Percentiles rank a stretch among this genome's conserved stretches.
Conservation (phyloP, 305 asterid genomes). For the Fraxinus sp. region DNA sequence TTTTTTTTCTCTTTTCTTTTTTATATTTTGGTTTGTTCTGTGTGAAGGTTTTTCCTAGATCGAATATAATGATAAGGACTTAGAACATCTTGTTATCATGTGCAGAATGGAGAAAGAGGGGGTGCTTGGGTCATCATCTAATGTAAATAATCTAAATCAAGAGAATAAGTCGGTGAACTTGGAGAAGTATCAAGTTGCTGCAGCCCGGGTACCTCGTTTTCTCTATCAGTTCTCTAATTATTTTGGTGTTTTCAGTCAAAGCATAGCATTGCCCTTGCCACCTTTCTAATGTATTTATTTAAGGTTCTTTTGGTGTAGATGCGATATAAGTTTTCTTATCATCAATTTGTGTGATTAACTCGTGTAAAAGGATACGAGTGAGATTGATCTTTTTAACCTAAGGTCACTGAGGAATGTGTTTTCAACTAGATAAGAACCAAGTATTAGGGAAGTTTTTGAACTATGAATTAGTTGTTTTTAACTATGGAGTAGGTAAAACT, state of each 20-base stretch:
- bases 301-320: background rate
- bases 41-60: background rate
- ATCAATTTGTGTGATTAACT: background rate
- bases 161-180: constrained; percentile 2
- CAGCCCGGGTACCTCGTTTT: constrained; percentile 12
- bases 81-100: background rate
- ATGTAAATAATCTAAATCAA: constrained; percentile 7
- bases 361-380: background rate
- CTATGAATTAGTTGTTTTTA: background rate
- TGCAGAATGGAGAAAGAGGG: constrained; percentile 22
- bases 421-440: background rate
- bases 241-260: background rate
- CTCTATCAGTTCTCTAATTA: background rate
- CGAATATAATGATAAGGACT: background rate
- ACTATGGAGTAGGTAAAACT: background rate
- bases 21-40: background rate
- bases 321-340: background rate
- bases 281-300: background rate
- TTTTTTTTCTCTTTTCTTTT: background rate
- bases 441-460: background rate
- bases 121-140: background rate
- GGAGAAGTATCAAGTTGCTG: constrained; percentile 15
- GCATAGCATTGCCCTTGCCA: background rate
- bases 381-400: background rate
- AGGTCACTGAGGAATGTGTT: background rate